phyloP scores from a whole-genome alignment of 345 rosid species.

The Lagerstroemia speciosa region DNA sequence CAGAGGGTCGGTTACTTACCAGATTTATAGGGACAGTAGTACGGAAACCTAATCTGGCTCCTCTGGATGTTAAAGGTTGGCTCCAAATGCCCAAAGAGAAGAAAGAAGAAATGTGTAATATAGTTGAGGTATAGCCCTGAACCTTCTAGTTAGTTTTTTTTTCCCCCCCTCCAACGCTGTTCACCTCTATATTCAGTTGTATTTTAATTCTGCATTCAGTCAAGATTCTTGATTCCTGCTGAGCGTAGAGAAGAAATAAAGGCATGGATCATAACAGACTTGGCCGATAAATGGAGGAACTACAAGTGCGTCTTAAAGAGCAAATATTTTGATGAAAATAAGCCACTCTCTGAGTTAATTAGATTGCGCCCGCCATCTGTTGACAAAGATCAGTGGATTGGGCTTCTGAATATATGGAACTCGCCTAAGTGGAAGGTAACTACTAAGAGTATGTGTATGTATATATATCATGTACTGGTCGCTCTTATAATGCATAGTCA shows the following conservation, averaged over 20 bases:
- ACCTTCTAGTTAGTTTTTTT: neutral
- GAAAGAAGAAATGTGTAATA: conserved; percentile 4
- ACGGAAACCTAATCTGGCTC: conserved; percentile 2
- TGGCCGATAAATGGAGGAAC: conserved; percentile 6
- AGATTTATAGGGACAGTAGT: conserved; percentile 9
- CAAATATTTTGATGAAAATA: conserved; percentile 4
- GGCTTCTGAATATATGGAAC: conserved; percentile 4
- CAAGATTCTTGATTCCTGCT: neutral
- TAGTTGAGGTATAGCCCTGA: conserved; percentile 6
- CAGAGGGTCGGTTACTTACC: conserved; percentile 7
- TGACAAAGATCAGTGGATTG: conserved; percentile 5
- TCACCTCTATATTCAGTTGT: neutral
- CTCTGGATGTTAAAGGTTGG: conserved; percentile 6
- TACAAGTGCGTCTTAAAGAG: neutral
- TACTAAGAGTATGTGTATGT: too few species aligned
- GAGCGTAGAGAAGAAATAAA: neutral
- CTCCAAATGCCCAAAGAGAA: neutral
- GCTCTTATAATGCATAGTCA: neutral
- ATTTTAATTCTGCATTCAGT: too few species aligned
- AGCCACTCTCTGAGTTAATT: neutral
- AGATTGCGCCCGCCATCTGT: neutral
- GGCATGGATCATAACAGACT: neutral
- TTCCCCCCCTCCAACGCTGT: too few species aligned
- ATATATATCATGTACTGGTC: neutral
- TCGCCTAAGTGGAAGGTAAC: conserved; percentile 4